Conservation (phyloP, 2,329 filamentous ascomycete species). For the Thelonectria olida region DNA sequence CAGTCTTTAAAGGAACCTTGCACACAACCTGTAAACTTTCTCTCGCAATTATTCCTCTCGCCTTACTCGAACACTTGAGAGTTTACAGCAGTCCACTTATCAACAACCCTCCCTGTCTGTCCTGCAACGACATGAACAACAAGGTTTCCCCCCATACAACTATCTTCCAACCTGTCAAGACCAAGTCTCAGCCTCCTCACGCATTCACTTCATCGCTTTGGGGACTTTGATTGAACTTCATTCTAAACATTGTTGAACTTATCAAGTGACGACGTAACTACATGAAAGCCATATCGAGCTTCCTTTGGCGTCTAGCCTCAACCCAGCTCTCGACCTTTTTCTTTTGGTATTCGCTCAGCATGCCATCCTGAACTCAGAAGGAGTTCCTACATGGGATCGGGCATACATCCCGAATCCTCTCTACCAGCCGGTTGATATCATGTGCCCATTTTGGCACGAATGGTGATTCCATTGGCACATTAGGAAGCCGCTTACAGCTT, state of each 20-base stretch:
- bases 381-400: constrained; percentile 40
- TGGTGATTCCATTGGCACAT: constrained; percentile 56
- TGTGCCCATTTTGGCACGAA: constrained; percentile 54
- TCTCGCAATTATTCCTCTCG: too few relatives aligned
- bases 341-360: constrained; percentile 47
- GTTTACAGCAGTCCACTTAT: too few relatives aligned
- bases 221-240: constrained; percentile 37
- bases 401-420: constrained; percentile 43
- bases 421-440: constrained; percentile 52
- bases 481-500: constrained; percentile 80
- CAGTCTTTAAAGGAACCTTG: too few relatives aligned
- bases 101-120: too few relatives aligned
- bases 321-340: constrained; percentile 46
- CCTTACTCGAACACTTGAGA: too few relatives aligned
- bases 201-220: too few relatives aligned
- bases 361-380: constrained; percentile 38
- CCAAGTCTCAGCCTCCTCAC: too few relatives aligned
- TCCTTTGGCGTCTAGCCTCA: constrained; percentile 50
- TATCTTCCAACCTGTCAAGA: too few relatives aligned
- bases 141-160: too few relatives aligned
- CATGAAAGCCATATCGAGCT: constrained; percentile 51
- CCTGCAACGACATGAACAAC: too few relatives aligned
- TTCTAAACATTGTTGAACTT: constrained; percentile 51
- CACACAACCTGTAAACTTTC: too few relatives aligned
- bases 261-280: constrained; percentile 54